Evolutionary conservation across 331 rosid genomes (phyloP).

Genomic region (Prunus yedoensis): DNA sequence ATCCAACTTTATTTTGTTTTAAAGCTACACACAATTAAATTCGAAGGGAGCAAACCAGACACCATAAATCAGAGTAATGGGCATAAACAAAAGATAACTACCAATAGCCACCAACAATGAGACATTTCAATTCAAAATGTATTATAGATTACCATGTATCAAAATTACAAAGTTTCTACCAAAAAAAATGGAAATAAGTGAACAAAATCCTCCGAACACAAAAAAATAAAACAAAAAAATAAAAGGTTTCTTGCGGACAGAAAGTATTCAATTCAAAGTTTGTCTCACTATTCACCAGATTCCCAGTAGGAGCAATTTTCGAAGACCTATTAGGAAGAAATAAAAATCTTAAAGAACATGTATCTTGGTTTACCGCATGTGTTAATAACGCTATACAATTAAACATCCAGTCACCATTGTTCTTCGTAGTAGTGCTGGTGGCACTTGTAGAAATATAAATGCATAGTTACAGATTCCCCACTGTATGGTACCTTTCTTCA

Average conservation of each 20-base stretch:
- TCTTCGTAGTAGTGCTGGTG: not conserved
- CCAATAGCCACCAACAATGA: not conserved
- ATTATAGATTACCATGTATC: not conserved
- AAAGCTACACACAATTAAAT: not conserved
- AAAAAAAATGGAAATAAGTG: not conserved
- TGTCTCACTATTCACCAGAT: not conserved
- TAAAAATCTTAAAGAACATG: not conserved
- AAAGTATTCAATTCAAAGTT: not conserved
- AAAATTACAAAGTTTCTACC: too few relatives aligned
- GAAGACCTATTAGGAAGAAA: not conserved
- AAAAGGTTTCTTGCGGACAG: not conserved
- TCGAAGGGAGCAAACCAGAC: not conserved
- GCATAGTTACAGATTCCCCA: not conserved
- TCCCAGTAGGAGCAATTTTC: not conserved
- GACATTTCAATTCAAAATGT: not conserved
- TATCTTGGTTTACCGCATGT: not conserved
- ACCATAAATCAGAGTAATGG: not conserved
- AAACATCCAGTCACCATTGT: not conserved
- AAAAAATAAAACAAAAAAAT: not conserved
- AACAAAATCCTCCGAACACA: not conserved
- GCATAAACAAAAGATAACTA: not conserved
- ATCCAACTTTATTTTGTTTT: not conserved
- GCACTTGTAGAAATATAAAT: not conserved
- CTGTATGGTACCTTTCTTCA: not conserved
- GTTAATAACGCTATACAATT: not conserved